Conservation (phyloP, 805 yeast species). For the Kluyveromyces starmeri region DNA sequence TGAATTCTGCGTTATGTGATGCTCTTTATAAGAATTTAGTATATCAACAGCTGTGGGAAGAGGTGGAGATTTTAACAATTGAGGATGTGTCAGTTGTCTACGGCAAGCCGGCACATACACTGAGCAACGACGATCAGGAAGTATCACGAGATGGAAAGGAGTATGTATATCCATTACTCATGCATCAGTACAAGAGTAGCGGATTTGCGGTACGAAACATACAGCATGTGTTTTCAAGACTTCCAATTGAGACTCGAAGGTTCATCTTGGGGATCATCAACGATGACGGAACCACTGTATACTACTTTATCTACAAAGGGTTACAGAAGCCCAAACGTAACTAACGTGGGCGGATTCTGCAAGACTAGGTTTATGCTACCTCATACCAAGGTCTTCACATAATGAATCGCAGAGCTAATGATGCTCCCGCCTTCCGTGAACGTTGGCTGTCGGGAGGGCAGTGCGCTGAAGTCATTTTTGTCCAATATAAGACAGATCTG, state of each 20-base stretch:
- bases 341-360: not conserved
- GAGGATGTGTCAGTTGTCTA: constrained; percentile 12
- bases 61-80: constrained; percentile 12
- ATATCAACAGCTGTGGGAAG: constrained; percentile 24
- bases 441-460: constrained; percentile 14
- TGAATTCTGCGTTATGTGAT: constrained; percentile 1
- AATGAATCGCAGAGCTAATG: constrained; percentile 18
- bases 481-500: constrained; percentile 7
- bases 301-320: constrained; percentile 59
- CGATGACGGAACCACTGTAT: constrained; percentile 64
- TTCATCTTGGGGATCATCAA: constrained; percentile 48
- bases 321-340: constrained; percentile 47
- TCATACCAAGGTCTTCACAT: constrained; percentile 4
- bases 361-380: not conserved
- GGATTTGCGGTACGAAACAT: constrained; percentile 19
- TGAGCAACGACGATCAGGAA: constrained; percentile 17
- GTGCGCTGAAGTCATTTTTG: constrained; percentile 2
- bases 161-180: constrained; percentile 24
- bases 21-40: constrained; percentile 12
- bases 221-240: constrained; percentile 14
- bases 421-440: constrained; percentile 25
- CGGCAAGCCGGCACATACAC: constrained; percentile 19
- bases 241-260: constrained; percentile 28
- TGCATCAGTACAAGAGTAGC: constrained; percentile 20
- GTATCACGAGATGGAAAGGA: constrained; percentile 11